Evolutionary conservation across 805 yeast species (phyloP), one percentile per base, ranked within the genome.

Genomic region (Kodamaea kakaduensis): DNA sequence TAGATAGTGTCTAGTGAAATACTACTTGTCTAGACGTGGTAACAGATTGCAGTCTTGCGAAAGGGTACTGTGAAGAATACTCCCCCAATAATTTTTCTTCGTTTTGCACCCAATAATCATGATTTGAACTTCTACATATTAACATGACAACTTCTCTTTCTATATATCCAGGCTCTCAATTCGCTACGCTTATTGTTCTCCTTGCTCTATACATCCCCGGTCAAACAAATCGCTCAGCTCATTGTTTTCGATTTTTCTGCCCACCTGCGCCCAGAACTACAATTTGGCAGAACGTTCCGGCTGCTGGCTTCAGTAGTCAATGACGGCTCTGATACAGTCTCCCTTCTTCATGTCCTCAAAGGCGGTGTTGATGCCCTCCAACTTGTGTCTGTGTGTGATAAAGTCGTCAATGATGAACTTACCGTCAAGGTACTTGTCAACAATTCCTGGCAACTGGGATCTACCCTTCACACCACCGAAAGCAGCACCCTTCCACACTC

Each of bases 401-500:
- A 87, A 93, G 60, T 93, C 96, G 55, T 88, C 96, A 45, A 90
- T 95, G 72, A 82, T 85, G 57, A 90, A 71, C 47, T 69, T 72
- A 48, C 96, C 96, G 28, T 66, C 63, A 70, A 84, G 63, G 65
- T 90, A 90, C 59, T 84, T 89, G 40, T 86, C 81, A 39, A 93
- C 95, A 40, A 89, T 73, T 14, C 79, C 86, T 33, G 95, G 97
- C 71, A 93, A 76, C 70, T 93, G 96, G 25, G 96, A 59, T 71
- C 97, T 84, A 58, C 98, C 97, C 69, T 93, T 93, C 57, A 93
- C 88, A 61, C 97, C 98, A 54, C 99, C 99, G 52, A 87, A 93
- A n/a, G 99, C 99, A 56, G 95, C 86, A 52, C 99, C 99, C 63
- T 78, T 84, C 97, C 98, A 90, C 35, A 85, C 95, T 69, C 98